Evolutionary conservation across 352 stramenopile species (phyloP), one percentile per base, ranked within the genome.

Genomic region (Phytopythium mirpurense): DNA sequence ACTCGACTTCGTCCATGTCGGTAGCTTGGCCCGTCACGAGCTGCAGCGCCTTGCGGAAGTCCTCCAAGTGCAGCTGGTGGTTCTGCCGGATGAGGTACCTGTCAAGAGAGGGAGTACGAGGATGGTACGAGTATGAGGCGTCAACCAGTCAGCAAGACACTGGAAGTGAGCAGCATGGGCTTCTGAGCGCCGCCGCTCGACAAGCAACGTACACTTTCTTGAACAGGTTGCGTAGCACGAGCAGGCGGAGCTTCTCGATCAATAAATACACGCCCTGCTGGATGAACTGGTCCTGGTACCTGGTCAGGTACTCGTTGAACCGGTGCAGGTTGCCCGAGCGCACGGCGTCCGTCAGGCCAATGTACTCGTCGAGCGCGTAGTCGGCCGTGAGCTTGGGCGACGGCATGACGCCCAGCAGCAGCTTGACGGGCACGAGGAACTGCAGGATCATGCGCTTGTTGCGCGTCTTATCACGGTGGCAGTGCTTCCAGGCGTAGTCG

Each of bases 1-100:
- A 98, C 74, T 99, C 96, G 43, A 99, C 88, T 74, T 98, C 93
- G 62, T 98, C 91, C 68, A 98, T 89, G 62, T 98, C 90, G 51
- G 95, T 97, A 0, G 73, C 60, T 27, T 88, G 70, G 37, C 90
- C 90, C 0, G 86, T 89, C 42, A 97, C 67, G 64, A 86, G 84
- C 32, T 88, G 79, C 31, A 98, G 75, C 32, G 82, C 86, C 27
- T 82, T 69, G 60, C 95, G 80, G 58, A 98, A 93, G 57, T 97
- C 73, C 15, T 88, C 65, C 51, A 98, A 70, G 32, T 86, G 83
- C 42, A 98, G 78, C 59, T 98, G 93, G 54, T 96, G 83, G 47
- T 67, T 90, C 56, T 90, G 76, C 48, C 80, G 80, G 47, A 93
- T 88, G 51, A 90, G 57, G 54, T 90, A 90, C 1, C 82, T 93